A percentile compares a stretch with the other conserved stretches of the same genome.
phyloP scores from a whole-genome alignment of 2,329 filamentous ascomycete species.

The Pleomassaria siparia region DNA sequence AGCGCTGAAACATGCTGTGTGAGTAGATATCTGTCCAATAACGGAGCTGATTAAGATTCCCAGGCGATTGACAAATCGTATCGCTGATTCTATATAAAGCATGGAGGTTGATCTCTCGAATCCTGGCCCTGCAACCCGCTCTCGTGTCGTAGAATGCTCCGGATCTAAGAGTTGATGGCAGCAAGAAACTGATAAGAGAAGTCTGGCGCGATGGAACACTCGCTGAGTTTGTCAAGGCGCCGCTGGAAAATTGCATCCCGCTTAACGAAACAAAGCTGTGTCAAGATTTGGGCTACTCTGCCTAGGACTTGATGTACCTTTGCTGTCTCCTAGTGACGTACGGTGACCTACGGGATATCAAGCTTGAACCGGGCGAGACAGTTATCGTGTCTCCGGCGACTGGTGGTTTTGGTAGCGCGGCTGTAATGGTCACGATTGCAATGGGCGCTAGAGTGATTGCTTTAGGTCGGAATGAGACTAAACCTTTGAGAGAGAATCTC shows the following conservation, averaged over 20 bases:
- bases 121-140: too few relatives aligned
- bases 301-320: background rate
- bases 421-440: background rate
- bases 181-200: conserved; percentile 30
- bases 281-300: conserved; percentile 41
- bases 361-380: background rate
- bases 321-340: background rate
- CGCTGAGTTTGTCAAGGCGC: conserved; percentile 37
- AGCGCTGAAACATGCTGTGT: too few relatives aligned
- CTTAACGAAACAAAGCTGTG: conserved; percentile 35
- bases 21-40: too few relatives aligned
- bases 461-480: background rate
- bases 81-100: too few relatives aligned
- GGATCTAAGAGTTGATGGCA: background rate
- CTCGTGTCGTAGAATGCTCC: background rate
- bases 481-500: background rate
- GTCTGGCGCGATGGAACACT: conserved; percentile 41
- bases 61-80: too few relatives aligned
- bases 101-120: too few relatives aligned
- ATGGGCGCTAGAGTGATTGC: conserved; percentile 2
- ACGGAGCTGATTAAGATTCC: too few relatives aligned
- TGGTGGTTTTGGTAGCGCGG: background rate
- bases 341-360: background rate
- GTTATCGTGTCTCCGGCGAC: background rate
- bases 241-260: conserved; percentile 37